Percentiles rank a stretch among this genome's conserved stretches.
Conservation (phyloP, 2,329 filamentous ascomycete genomes). For the Ramichloridium luteum region DNA sequence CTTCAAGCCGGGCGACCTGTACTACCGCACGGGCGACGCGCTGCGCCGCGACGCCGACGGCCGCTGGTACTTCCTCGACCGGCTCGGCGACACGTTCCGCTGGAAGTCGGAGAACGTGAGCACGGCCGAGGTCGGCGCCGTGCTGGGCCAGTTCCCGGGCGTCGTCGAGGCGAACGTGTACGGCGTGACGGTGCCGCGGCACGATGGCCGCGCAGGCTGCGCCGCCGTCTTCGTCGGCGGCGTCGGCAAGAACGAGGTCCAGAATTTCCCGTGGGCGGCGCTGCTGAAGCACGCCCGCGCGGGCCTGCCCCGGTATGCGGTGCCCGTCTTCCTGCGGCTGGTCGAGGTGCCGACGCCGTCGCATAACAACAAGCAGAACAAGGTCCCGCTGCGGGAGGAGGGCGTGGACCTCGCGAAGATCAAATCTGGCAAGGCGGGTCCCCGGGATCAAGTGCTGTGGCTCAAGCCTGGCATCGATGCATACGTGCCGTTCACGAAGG, state of each 20-base stretch:
- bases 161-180: constrained; percentile 38
- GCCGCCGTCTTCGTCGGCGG: constrained; percentile 47
- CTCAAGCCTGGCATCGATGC: constrained; percentile 32
- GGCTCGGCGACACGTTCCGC: constrained; percentile 37
- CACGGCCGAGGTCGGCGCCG: constrained; percentile 36
- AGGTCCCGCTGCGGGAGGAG: constrained; percentile 54
- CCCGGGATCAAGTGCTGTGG: constrained; percentile 40
- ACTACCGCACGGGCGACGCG: constrained; percentile 38
- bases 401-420: constrained; percentile 47
- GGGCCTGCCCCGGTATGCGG: constrained; percentile 58
- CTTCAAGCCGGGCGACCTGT: constrained; percentile 37
- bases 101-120: constrained; percentile 40
- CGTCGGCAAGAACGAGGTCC: constrained; percentile 28
- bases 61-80: constrained; percentile 38
- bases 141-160: constrained; percentile 33
- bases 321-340: constrained; percentile 60
- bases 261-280: constrained; percentile 46
- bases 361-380: constrained; percentile 74
- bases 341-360: constrained; percentile 45
- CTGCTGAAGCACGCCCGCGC: constrained; percentile 47
- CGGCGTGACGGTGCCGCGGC: constrained; percentile 34
- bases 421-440: constrained; percentile 32
- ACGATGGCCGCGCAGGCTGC: constrained; percentile 42
- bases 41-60: constrained; percentile 32
- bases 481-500: constrained; percentile 47